Evolutionary conservation across 257 asterid species (phyloP), one percentile per base, ranked within the genome.

Genomic region (Ballota nigra): DNA sequence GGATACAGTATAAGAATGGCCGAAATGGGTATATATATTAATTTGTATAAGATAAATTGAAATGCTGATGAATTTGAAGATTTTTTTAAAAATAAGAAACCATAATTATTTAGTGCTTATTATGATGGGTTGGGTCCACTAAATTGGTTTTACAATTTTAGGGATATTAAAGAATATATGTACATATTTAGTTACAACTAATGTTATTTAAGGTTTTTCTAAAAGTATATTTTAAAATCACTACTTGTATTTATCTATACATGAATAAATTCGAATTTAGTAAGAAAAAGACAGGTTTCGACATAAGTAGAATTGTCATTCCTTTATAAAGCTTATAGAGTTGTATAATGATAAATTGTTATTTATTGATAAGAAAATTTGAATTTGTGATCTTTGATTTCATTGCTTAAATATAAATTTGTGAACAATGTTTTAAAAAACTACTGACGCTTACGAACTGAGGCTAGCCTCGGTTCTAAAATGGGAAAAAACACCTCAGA

Each of bases 1-100:
- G 86, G 86, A 81, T 58, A 80, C 72, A 73, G 16, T 61, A 59
- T 7, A 24, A 16, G 60, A 28, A 66, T 45, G 71, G n/a, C 26
- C 31, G 5, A 1, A 52, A 49, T 45, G 28, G 18, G 23, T n/a
- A 20, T 0, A 57, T 11, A 7, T 6, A 61, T 16, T 61, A 4
- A 59, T 60, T 60, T 7, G 6, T 33, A 59, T 22, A 59, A 59
- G 41, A 59, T 29, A 55, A 55, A 55, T 55, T 24, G 31, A 55
- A 20, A 22, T 55, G 33, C 31, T 8, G 22, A 55, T 55, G 15
- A 24, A 24, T 9, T 4, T 55, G 8, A 22, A 10, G 61, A 11
- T 6, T 47, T 6, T 47, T 16, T 47, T 47, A n/a, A 47, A 43
- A 5, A 47, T 47, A 47, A 5, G 55, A 47, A 43, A 47, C 55